Percentiles rank a stretch among this genome's conserved stretches.
Conservation (phyloP, 1,139 yeast species). For the Yamadazyma spencermartinsiae region DNA sequence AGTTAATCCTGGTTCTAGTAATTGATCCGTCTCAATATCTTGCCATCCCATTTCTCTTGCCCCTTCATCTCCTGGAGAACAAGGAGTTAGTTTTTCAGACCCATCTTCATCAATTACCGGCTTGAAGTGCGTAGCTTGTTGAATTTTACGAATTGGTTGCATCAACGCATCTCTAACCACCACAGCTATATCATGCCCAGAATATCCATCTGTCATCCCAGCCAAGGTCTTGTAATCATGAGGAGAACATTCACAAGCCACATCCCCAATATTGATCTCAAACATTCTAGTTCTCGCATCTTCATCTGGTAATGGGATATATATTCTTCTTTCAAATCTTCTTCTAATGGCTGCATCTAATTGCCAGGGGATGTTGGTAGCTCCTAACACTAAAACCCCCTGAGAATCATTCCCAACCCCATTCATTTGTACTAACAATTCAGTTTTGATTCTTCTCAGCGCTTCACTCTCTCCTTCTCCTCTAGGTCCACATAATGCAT, state of each 20-base stretch:
- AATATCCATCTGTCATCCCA: conserved; percentile 94
- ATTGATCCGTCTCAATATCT: conserved; percentile 84
- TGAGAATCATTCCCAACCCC: conserved; percentile 95
- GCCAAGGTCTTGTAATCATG: conserved; percentile 80
- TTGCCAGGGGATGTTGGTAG: conserved; percentile 99
- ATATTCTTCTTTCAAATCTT: conserved; percentile 93
- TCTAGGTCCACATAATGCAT: conserved; percentile 96
- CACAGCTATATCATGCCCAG: conserved; percentile 96
- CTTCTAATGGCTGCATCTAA: conserved; percentile 96
- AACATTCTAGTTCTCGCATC: conserved; percentile 93
- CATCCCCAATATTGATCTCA: conserved; percentile 86
- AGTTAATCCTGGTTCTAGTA: conserved; percentile 85
- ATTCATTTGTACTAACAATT: conserved; percentile 94
- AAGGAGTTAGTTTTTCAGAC: conserved; percentile 68
- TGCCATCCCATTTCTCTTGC: conserved; percentile 94
- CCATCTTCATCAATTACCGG: conserved; percentile 43
- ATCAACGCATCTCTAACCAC: conserved; percentile 96
- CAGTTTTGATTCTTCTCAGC: conserved; percentile 92
- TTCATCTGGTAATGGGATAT: conserved; percentile 89
- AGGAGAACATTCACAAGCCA: conserved; percentile 75
- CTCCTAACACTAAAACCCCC: conserved; percentile 94
- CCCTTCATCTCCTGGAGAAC: conserved; percentile 91
- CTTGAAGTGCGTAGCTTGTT: conserved; percentile 94
- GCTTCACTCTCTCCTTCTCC: conserved; percentile 99
- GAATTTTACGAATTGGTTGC: conserved; percentile 97